Evolutionary conservation across 2,329 filamentous ascomycete species (phyloP), one percentile per base, ranked within the genome.

Genomic region (Fusarium oligoseptatum): DNA sequence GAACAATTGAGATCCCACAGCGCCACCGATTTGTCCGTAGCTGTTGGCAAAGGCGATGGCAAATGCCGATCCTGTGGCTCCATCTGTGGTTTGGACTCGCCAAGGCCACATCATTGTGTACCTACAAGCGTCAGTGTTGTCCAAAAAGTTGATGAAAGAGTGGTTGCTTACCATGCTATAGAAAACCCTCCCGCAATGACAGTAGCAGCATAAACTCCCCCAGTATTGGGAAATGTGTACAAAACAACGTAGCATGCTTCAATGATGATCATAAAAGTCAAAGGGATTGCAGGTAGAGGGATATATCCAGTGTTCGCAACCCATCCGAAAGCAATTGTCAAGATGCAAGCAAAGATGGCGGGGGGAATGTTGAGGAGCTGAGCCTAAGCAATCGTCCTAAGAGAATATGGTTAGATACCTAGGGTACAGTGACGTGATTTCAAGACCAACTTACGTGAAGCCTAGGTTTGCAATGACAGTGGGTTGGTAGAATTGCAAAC

Each of bases 131-230:
- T 52, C 6, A 52, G 48, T 12, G 11, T 32, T 6, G 17, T 32
- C 17, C 6, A 32, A 11, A 20, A 14, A n/a, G 27, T 6, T 14
- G 10, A 52, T 32, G 27, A 5, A 8, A 20, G 24, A 27, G 27
- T 32, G 10, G 10, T 20, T n/a, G 17, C 11, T 52, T 32, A 52
- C 48, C 48, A 52, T 17, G 48, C 48, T n/a, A 52, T 52, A 7
- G 48, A 52, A 81, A 86, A 80, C 0, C 83, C 83, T 52, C 84
- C 84, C 7, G 82, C 85, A 32, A 88, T 83, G 27, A 87, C 70
- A 0, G 85, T 87, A 1, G 85, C 86, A 0, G 86, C 84, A 56
- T 88, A 88, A 0, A 88, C 83, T 2, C 79, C 86, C 7, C 85
- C 86, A 37, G 80, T 58, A 37, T 24, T 39, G 6, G 56, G 56